These are phyloP conservation scores for Inonotus obliquus DNA, from an alignment of 1,284 basidiomycete genomes.

Conservation along the genomic window DNA sequence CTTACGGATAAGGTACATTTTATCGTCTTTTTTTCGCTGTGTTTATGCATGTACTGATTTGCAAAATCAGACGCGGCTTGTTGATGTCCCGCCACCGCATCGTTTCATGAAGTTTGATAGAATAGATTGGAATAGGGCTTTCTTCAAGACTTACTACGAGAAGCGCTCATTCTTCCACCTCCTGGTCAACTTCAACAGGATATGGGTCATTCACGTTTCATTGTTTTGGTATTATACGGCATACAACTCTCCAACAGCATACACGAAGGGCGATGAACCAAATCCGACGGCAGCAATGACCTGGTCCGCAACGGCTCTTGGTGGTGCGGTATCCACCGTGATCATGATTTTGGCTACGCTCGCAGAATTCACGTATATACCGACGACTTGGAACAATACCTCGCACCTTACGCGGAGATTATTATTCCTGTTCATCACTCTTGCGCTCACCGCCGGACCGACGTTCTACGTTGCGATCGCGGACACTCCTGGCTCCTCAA, in stretches of 20 bases:
- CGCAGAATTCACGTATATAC: conserved; percentile 92
- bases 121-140: conserved; percentile 90
- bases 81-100: conserved; percentile 84
- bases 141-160: conserved; percentile 97
- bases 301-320: conserved; percentile 87
- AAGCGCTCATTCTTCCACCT: conserved; percentile 92
- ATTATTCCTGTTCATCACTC: conserved; percentile 78
- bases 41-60: not conserved
- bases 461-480: conserved; percentile 86
- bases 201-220: conserved; percentile 93
- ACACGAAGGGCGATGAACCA: conserved; percentile 46
- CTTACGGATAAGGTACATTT: conserved; percentile 76
- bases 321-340: conserved; percentile 83
- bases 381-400: conserved; percentile 96
- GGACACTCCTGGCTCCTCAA: conserved; percentile 53
- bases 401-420: conserved; percentile 87
- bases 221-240: conserved; percentile 94
- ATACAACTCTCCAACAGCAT: conserved; percentile 88
- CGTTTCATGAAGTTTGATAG: conserved; percentile 94
- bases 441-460: conserved; percentile 82
- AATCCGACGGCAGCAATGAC: conserved; percentile 64
- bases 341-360: conserved; percentile 94
- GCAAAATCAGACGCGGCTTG: conserved; percentile 65
- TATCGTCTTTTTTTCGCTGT: not conserved
- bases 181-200: conserved; percentile 96